Evolutionary conservation across 1,284 basidiomycete genomes (phyloP).

Genomic region (Sporisorium graminicola): DNA sequence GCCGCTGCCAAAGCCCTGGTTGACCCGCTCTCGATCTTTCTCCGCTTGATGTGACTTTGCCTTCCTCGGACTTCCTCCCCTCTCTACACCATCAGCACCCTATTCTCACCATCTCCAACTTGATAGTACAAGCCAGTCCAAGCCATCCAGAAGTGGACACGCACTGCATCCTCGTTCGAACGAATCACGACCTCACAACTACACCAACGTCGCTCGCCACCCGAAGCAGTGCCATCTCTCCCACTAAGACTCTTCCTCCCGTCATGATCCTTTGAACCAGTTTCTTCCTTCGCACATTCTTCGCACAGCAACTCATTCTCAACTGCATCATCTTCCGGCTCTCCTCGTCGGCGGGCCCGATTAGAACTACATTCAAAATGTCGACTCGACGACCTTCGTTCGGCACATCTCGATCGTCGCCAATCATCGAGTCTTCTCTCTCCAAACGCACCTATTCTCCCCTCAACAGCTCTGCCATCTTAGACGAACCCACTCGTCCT

Average conservation of each 20-base stretch:
- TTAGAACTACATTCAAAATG: constrained; percentile 10
- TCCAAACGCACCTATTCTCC: constrained; percentile 3
- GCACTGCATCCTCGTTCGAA: neutral
- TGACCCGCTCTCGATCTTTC: no score
- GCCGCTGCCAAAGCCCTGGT: no score
- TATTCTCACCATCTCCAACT: neutral
- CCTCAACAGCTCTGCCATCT: constrained; percentile 7
- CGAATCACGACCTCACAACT: neutral
- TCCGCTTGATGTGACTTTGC: no score
- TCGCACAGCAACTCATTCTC: neutral
- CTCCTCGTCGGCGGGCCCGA: constrained; percentile 13
- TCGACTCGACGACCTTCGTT: constrained; percentile 36
- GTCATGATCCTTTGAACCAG: constrained; percentile 7
- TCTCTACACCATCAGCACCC: neutral
- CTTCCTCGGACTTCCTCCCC: no score
- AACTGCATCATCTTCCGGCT: neutral
- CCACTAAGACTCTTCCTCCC: neutral
- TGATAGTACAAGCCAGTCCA: neutral
- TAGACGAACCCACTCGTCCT: constrained; percentile 33
- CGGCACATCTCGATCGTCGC: constrained; percentile 33
- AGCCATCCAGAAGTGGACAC: neutral
- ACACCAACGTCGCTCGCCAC: neutral
- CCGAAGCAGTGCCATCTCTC: neutral
- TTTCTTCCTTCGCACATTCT: neutral
- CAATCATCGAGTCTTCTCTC: constrained; percentile 18